Percentiles rank a stretch among this genome's conserved stretches.
Conservation (phyloP, 1,284 basidiomycete genomes). For the Tylopilus orsonianus region DNA sequence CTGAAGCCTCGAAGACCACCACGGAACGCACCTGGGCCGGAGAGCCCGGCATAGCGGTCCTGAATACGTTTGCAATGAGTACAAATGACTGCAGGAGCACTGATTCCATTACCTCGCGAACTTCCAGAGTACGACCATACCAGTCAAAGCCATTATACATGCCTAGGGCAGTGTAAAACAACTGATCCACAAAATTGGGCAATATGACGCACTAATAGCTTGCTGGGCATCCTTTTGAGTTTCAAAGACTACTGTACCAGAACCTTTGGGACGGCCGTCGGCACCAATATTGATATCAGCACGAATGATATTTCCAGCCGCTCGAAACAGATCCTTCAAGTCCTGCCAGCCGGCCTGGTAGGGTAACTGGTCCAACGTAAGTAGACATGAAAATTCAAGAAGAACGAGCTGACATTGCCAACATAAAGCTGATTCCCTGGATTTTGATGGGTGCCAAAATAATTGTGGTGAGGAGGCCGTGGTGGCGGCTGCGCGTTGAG, state of each 20-base stretch:
- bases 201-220: slow-evolving; percentile 74
- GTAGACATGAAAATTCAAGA: slow-evolving; percentile 4
- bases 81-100: background rate
- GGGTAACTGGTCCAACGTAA: slow-evolving; percentile 61
- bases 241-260: slow-evolving; percentile 93
- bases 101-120: slow-evolving; percentile 71
- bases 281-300: slow-evolving; percentile 92
- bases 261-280: slow-evolving; percentile 93
- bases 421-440: slow-evolving; percentile 90
- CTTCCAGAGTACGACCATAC: slow-evolving; percentile 90
- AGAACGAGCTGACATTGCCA: slow-evolving; percentile 68
- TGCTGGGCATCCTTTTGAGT: slow-evolving; percentile 87
- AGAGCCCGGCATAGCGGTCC: slow-evolving; percentile 87
- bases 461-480: slow-evolving; percentile 72
- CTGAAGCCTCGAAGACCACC: slow-evolving; percentile 56
- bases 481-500: slow-evolving; percentile 71
- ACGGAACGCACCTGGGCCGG: slow-evolving; percentile 63
- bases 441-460: slow-evolving; percentile 58
- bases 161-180: slow-evolving; percentile 42
- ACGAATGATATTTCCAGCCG: slow-evolving; percentile 90
- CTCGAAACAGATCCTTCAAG: slow-evolving; percentile 94
- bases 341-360: slow-evolving; percentile 98
- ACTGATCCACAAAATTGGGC: slow-evolving; percentile 3
- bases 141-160: slow-evolving; percentile 96
- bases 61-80: slow-evolving; percentile 38